Evolutionary conservation across 169 alveolate genomes (phyloP).

Genomic region (Eimeria tenella): DNA sequence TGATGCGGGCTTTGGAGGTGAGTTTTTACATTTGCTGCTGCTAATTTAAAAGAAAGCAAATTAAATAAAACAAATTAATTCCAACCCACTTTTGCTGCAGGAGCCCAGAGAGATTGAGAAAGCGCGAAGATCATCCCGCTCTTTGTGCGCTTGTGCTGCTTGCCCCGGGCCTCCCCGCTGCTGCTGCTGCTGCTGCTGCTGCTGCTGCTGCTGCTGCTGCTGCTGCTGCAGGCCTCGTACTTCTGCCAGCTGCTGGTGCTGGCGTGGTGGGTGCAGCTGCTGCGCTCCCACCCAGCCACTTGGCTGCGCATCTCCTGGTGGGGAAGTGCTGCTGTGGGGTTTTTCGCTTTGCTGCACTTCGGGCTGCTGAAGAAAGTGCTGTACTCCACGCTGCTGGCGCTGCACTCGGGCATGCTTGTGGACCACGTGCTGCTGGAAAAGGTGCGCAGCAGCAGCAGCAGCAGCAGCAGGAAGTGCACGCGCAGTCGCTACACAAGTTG

Average conservation of each 20-base stretch:
- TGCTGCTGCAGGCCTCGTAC: slow-evolving; percentile 53
- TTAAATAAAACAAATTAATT: too few species aligned
- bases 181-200: too few species aligned
- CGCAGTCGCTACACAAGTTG: too few species aligned
- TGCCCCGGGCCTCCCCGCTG: background rate
- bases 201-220: too few species aligned
- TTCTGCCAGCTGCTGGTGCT: slow-evolving; percentile 78
- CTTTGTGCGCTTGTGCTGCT: background rate
- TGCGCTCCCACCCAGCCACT: slow-evolving; percentile 81
- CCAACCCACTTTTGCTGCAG: too few species aligned
- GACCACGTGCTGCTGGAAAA: slow-evolving; percentile 83
- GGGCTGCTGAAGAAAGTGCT: slow-evolving; percentile 78
- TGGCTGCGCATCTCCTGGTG: slow-evolving; percentile 83
- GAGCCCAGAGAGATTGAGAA: too few species aligned
- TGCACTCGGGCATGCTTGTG: slow-evolving; percentile 83
- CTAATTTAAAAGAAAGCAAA: too few species aligned
- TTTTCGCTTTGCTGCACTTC: slow-evolving; percentile 78
- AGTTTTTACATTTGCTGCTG: background rate
- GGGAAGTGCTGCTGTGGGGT: slow-evolving; percentile 80
- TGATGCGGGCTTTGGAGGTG: slow-evolving; percentile 80
- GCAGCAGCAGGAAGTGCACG: background rate
- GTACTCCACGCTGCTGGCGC: slow-evolving; percentile 80
- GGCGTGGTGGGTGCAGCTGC: slow-evolving; percentile 84
- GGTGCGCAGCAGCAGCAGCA: slow-evolving; percentile 75
- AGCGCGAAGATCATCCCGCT: background rate